Evolutionary conservation across 75 land plant species (phyloP), one percentile per base, ranked within the genome.

Genomic region (Selaginella moellendorffii): DNA sequence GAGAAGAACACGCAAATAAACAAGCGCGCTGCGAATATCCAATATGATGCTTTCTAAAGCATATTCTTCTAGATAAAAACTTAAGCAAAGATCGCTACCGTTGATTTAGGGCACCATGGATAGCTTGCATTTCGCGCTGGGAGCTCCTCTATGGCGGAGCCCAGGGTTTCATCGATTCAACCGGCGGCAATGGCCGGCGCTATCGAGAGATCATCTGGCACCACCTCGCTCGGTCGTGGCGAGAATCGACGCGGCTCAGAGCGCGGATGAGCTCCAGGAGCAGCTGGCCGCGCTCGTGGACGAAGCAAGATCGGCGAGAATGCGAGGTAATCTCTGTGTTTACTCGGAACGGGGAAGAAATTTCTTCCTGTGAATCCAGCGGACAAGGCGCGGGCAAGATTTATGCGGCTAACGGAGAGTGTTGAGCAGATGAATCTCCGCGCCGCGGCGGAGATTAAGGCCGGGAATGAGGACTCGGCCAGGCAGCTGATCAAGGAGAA

Each of bases 331-430:
- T n/a, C n/a, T n/a, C n/a, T n/a, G n/a, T n/a, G n/a, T n/a, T n/a
- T n/a, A n/a, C n/a, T n/a, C n/a, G n/a, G n/a, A n/a, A n/a, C n/a
- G n/a, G n/a, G n/a, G n/a, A n/a, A n/a, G n/a, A n/a, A n/a, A n/a
- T n/a, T n/a, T n/a, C n/a, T n/a, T n/a, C 24, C 24, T 73, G 58
- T 27, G 31, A 2, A 66, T 78, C 20, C 82, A 90, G 97, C 83
- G 52, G 83, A 82, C 30, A 78, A 62, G 71, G 81, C 85, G 42
- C 78, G 97, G 67, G 58, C 77, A 68, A 72, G 97, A 63, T 78
- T 90, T 26, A 65, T 90, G 83, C 64, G 97, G 24, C 72, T 90
- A 59, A 77, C 85, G 14, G 87, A 86, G 61, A 83, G 80, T 27
- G 90, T 80, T 14, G 91, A 90, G 74, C 85, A 80, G 66, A 76